phyloP scores from a whole-genome alignment of 306 rosid species.

The Vigna mungo region DNA sequence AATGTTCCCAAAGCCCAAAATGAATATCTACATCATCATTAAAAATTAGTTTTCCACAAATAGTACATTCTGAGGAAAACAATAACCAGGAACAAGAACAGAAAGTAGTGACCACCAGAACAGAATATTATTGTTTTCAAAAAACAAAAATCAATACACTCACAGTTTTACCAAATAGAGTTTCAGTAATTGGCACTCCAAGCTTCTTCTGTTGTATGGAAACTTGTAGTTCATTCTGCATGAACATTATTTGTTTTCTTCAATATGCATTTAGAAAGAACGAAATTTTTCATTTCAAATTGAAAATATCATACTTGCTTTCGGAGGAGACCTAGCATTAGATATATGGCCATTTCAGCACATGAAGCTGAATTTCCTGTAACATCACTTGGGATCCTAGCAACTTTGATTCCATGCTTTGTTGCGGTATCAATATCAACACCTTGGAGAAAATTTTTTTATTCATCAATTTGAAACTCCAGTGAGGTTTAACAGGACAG shows the following conservation, averaged over 20 bases:
- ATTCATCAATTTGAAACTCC: conserved; percentile 22
- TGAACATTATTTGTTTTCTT: conserved; percentile 5
- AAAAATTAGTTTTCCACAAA: conserved; percentile 26
- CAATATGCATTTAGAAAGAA: not conserved
- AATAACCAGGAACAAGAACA: conserved; percentile 12
- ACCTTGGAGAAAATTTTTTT: conserved; percentile 55
- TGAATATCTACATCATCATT: conserved; percentile 64
- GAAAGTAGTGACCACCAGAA: not conserved
- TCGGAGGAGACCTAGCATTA: conserved; percentile 84
- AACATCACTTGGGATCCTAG: conserved; percentile 71
- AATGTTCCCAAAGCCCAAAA: conserved; percentile 89
- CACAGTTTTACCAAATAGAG: conserved; percentile 87
- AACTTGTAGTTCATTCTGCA: conserved; percentile 78
- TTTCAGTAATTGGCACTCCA: conserved; percentile 81
- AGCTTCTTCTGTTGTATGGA: conserved; percentile 69
- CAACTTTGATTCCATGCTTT: conserved; percentile 85
- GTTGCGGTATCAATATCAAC: conserved; percentile 93
- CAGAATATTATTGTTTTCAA: not conserved
- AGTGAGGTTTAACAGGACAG: not conserved
- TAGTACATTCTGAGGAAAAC: not conserved
- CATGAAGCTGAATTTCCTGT: conserved; percentile 91
- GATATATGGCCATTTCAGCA: conserved; percentile 93
- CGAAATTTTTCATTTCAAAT: not conserved
- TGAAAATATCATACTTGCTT: conserved; percentile 70
- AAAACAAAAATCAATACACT: conserved; percentile 46